Conservation (phyloP, 805 yeast genomes). For the Yarrowia sp. region DNA sequence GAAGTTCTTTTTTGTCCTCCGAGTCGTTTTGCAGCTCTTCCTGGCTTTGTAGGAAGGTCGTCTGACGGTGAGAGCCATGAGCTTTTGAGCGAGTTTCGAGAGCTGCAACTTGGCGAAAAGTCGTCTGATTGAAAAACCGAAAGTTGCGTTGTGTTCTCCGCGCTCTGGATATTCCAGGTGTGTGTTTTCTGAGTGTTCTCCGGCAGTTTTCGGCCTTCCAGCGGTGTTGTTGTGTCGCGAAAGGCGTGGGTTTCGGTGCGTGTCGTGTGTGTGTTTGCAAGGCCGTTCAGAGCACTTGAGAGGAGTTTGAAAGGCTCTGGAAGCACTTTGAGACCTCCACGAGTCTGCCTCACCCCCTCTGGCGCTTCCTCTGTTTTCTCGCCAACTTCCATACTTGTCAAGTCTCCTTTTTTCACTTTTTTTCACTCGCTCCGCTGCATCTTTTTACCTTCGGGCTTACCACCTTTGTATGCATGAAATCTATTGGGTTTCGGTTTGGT, state of each 20-base stretch:
- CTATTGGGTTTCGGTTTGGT: constrained; percentile 14
- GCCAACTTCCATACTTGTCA: neutral
- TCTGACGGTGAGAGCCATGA: too few relatives aligned
- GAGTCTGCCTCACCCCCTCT: too few relatives aligned
- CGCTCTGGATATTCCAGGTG: neutral
- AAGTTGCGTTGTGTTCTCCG: neutral
- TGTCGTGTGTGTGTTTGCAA: neutral
- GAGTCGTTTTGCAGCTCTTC: neutral
- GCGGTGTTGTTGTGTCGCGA: neutral
- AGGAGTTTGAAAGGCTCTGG: neutral
- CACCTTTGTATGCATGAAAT: constrained; percentile 18
- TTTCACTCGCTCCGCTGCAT: too few relatives aligned
- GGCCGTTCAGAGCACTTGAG: neutral
- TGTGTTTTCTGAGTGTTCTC: too few relatives aligned
- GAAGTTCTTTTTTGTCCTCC: too few relatives aligned
- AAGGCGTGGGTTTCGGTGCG: neutral
- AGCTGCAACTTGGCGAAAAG: too few relatives aligned
- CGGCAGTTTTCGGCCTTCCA: too few relatives aligned
- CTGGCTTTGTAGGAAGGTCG: too few relatives aligned
- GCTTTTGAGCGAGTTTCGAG: too few relatives aligned
- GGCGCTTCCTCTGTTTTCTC: neutral
- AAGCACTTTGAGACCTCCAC: too few relatives aligned
- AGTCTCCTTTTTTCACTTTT: neutral
- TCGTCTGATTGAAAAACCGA: neutral
- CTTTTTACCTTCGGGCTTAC: constrained; percentile 3